These are phyloP conservation scores for Rosa rugosa DNA, from an alignment of 306 rosid genomes.

Conservation along the genomic window DNA sequence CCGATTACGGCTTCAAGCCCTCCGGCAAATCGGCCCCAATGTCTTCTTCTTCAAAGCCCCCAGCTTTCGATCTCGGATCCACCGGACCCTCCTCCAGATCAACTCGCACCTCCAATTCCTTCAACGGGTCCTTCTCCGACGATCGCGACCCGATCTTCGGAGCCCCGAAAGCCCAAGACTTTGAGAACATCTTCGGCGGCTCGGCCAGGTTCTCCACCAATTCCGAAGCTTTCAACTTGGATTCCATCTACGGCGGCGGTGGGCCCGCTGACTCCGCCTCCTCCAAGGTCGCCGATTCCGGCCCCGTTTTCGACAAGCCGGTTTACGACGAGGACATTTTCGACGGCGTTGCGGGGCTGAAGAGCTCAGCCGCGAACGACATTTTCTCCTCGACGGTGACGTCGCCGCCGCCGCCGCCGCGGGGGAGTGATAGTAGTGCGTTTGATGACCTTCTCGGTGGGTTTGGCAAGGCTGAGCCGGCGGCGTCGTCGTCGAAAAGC, in stretches of 20 bases:
- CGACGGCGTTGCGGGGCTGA: conserved; percentile 79
- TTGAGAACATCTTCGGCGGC: conserved; percentile 58
- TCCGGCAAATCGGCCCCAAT: conserved; percentile 85
- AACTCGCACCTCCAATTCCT: conserved; percentile 43
- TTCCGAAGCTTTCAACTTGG: conserved; percentile 53
- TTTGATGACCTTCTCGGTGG: conserved; percentile 87
- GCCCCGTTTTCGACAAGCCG: conserved; percentile 73
- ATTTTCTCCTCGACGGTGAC: conserved; percentile 50
- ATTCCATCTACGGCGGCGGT: conserved; percentile 52
- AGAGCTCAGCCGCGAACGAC: conserved; percentile 50
- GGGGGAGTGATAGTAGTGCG: conserved; percentile 37
- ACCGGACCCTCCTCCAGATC: conserved; percentile 48
- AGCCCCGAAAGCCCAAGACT: conserved; percentile 43
- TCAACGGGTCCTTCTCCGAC: conserved; percentile 35
- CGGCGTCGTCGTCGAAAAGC: conserved; percentile 49
- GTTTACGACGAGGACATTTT: conserved; percentile 90
- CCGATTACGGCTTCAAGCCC: conserved; percentile 77
- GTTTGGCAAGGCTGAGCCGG: conserved; percentile 60
- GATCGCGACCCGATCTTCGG: conserved; percentile 57
- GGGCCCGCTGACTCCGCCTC: conserved; percentile 37
- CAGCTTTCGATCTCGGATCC: conserved; percentile 65
- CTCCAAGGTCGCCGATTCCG: conserved; percentile 37
- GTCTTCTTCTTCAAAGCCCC: conserved; percentile 44
- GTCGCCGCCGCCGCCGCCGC: conserved; percentile 44
- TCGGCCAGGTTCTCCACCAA: conserved; percentile 37